These are phyloP conservation scores for Pleurotus sapidus DNA, from an alignment of 768 basidiomycete species.

Conservation along the genomic window DNA sequence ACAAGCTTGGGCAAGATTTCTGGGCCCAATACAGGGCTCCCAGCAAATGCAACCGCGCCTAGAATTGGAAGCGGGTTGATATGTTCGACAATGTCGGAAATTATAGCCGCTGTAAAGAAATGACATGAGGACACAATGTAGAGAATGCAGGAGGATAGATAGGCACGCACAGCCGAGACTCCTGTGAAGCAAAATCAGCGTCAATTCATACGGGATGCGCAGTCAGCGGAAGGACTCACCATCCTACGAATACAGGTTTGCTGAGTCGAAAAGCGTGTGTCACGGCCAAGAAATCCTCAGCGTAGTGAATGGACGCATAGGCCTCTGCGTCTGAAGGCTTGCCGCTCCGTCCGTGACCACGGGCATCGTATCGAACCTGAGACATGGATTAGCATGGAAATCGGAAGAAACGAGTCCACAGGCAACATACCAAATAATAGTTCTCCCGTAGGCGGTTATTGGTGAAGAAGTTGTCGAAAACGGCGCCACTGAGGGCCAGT, in stretches of 20 bases:
- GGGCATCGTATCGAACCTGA: slow-evolving; percentile 14
- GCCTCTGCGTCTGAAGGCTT: slow-evolving; percentile 9
- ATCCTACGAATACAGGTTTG: slow-evolving; percentile 29
- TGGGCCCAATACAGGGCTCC: slow-evolving; percentile 23
- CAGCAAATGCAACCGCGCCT: slow-evolving; percentile 23
- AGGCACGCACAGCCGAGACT: slow-evolving; percentile 21
- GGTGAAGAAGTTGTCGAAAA: slow-evolving; percentile 30
- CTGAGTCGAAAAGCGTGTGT: slow-evolving; percentile 25
- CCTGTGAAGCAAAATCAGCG: slow-evolving; percentile 9
- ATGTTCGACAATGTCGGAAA: slow-evolving; percentile 26
- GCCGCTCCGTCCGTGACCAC: slow-evolving; percentile 15
- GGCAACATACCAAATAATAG: slow-evolving; percentile 16
- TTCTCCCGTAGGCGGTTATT: slow-evolving; percentile 21
- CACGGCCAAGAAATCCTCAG: slow-evolving; percentile 15
- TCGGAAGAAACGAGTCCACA: background rate
- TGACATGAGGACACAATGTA: background rate
- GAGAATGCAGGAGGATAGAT: too few relatives aligned
- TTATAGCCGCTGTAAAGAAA: slow-evolving; percentile 20
- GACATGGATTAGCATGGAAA: background rate
- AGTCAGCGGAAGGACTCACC: slow-evolving; percentile 17
- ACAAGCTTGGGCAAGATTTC: slow-evolving; percentile 10
- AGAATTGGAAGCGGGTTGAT: slow-evolving; percentile 23
- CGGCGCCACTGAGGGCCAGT: slow-evolving; percentile 21
- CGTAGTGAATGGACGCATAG: slow-evolving; percentile 8
- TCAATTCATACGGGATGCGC: background rate